Conservation (phyloP, 1,284 basidiomycete species). For the Spongispora temasekensis region DNA sequence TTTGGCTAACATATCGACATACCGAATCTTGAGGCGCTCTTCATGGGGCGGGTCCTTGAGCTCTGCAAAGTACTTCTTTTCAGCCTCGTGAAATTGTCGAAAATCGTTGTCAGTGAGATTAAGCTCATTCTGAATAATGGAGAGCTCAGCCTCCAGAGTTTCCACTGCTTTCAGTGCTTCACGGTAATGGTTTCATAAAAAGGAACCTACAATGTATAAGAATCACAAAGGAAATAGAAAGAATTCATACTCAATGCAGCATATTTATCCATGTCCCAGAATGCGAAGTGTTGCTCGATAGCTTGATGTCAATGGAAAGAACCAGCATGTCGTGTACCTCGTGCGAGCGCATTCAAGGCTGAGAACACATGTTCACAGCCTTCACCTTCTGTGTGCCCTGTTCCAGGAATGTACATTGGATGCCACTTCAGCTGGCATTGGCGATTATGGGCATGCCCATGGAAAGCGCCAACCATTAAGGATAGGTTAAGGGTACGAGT, state of each 20-base stretch:
- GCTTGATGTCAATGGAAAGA: not conserved
- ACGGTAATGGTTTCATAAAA: not conserved
- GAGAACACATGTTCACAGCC: not conserved
- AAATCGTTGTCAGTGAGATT: not conserved
- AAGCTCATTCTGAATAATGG: not conserved
- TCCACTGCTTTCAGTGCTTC: not conserved
- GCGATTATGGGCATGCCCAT: not conserved
- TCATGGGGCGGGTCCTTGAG: not conserved
- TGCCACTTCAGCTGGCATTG: not conserved
- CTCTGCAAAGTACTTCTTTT: not conserved
- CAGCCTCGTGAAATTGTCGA: not conserved
- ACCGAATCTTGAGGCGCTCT: not conserved
- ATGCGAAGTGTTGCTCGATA: not conserved
- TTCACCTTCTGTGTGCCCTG: not conserved
- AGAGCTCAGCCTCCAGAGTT: not conserved
- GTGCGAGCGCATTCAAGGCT: not conserved
- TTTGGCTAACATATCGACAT: not conserved
- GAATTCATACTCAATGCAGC: not conserved
- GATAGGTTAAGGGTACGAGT: not conserved
- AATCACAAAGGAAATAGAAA: not conserved
- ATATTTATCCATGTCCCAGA: constrained; percentile 7
- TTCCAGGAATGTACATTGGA: not conserved
- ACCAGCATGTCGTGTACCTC: not conserved
- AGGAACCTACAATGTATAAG: not conserved
- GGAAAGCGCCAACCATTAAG: not conserved